A percentile compares a stretch with the other conserved stretches of the same genome.
Evolutionary conservation across 345 rosid species (phyloP).

Genomic region (Aegle marmelos): DNA sequence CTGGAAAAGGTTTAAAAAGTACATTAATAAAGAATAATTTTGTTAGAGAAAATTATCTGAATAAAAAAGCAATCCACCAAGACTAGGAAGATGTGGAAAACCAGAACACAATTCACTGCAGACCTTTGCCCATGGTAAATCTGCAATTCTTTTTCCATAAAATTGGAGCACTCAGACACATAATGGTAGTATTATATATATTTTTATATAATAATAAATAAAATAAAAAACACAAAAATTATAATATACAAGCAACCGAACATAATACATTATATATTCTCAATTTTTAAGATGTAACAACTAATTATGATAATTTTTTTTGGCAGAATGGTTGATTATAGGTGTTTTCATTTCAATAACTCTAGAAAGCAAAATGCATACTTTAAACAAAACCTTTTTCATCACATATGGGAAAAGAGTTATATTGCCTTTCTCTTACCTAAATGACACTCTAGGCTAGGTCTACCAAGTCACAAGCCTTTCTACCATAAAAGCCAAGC

Average conservation of each 20-base stretch:
- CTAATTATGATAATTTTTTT: neutral
- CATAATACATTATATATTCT: neutral
- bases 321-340: neutral
- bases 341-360: neutral
- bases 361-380: neutral
- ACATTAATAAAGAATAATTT: slow-evolving; percentile 12
- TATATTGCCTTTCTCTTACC: neutral
- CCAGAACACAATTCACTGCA: neutral
- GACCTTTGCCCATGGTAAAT: neutral
- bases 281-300: neutral
- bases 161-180: neutral
- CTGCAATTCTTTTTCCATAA: neutral
- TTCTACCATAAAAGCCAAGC: neutral
- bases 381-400: neutral
- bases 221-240: too few relatives aligned
- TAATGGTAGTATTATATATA: neutral
- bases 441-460: neutral
- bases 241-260: neutral
- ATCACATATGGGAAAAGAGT: neutral
- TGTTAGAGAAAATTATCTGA: neutral
- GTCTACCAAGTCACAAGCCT: neutral
- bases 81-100: neutral
- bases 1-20: slow-evolving; percentile 36
- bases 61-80: neutral
- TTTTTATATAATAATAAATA: too few relatives aligned